These are phyloP conservation scores for Apiospora koreana DNA, from an alignment of 2,329 filamentous ascomycete genomes.

Conservation along the genomic window DNA sequence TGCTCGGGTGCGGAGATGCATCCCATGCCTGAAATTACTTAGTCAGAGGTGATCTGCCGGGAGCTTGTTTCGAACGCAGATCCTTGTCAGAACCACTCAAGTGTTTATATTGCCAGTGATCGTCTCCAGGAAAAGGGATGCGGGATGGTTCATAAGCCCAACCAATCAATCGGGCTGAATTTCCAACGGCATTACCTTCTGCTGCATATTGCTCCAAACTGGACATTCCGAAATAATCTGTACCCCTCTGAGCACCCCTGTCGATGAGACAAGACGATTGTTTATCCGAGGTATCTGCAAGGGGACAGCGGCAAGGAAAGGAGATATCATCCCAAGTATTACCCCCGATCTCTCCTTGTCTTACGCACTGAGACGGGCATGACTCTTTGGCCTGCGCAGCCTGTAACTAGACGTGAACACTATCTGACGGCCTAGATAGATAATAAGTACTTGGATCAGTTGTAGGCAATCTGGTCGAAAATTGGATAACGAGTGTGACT, in stretches of 20 bases:
- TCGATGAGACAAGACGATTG: not conserved
- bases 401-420: too few species aligned
- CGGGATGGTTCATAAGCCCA: not conserved
- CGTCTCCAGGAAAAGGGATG: not conserved
- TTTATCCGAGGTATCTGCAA: not conserved
- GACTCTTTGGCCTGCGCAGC: too few species aligned
- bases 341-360: too few species aligned
- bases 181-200: not conserved
- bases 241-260: not conserved
- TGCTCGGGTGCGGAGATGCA: too few species aligned
- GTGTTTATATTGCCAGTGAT: not conserved
- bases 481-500: too few species aligned
- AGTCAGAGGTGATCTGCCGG: not conserved
- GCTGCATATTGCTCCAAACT: too few species aligned
- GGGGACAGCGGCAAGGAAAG: too few species aligned
- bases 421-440: too few species aligned
- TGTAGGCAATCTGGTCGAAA: too few species aligned
- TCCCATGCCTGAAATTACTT: not conserved
- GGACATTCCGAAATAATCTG: not conserved
- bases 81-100: not conserved
- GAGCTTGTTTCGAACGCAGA: not conserved
- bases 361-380: too few species aligned
- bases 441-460: too few species aligned
- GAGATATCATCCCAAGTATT: too few species aligned
- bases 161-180: not conserved